These are phyloP conservation scores for Periglandula ipomoeae DNA, from an alignment of 2,329 filamentous ascomycete species.

Conservation along the genomic window DNA sequence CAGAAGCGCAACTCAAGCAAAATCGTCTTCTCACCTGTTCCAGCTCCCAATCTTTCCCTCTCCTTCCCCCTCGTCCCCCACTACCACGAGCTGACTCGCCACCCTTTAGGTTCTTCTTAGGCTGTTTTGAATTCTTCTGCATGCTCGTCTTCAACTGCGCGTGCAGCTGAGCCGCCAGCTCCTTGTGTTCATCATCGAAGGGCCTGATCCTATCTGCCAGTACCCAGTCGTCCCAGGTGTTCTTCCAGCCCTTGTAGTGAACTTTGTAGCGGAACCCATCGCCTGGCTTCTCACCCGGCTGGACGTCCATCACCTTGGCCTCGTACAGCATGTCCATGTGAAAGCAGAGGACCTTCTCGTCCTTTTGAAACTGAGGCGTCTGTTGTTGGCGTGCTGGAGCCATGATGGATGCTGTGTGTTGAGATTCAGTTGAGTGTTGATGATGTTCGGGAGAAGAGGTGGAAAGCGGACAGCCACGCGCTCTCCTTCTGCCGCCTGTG, in stretches of 20 bases:
- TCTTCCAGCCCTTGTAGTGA: constrained; percentile 99
- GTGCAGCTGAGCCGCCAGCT: constrained; percentile 67
- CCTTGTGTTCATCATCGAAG: constrained; percentile 89
- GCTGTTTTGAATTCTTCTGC: constrained; percentile 42
- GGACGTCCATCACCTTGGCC: constrained; percentile 83
- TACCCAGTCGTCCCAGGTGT: constrained; percentile 99
- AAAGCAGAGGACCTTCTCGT: constrained; percentile 94
- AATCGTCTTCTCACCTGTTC: constrained; percentile 54
- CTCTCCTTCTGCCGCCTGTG: background rate
- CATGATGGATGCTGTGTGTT: constrained; percentile 20
- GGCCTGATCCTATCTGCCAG: constrained; percentile 87
- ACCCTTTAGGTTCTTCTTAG: constrained; percentile 35
- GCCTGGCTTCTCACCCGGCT: constrained; percentile 56
- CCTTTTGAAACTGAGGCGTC: constrained; percentile 52
- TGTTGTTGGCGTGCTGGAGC: constrained; percentile 33
- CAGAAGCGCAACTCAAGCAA: constrained; percentile 8
- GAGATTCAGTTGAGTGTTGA: background rate
- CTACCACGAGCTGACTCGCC: constrained; percentile 55
- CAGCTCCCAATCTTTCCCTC: constrained; percentile 71
- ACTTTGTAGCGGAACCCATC: constrained; percentile 78
- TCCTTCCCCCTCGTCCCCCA: constrained; percentile 69
- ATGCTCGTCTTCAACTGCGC: constrained; percentile 57
- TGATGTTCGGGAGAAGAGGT: background rate
- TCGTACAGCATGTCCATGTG: constrained; percentile 97
- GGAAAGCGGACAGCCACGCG: background rate